phyloP scores from a whole-genome alignment of 2,329 filamentous ascomycete species.

The Scedosporium minutisporum region DNA sequence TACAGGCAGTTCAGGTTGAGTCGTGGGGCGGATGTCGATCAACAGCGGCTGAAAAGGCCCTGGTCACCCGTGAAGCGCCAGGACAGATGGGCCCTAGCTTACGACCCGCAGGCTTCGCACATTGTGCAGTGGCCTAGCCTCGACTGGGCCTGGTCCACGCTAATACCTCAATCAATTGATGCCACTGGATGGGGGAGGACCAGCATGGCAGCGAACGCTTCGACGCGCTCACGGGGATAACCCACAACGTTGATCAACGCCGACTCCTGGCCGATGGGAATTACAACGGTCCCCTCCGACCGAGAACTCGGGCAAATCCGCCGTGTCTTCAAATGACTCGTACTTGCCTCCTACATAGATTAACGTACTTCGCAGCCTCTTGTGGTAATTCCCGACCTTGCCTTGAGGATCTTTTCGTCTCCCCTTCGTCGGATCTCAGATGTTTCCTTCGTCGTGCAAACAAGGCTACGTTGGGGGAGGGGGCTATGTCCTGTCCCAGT shows the following conservation, averaged over 20 bases:
- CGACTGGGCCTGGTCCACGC: neutral
- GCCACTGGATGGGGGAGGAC: neutral
- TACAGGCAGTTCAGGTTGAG: too few relatives aligned
- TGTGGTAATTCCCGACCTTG: too few relatives aligned
- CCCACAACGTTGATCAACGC: neutral
- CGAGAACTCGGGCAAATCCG: neutral
- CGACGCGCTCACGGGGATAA: neutral
- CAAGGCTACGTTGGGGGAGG: too few relatives aligned
- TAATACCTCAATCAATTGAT: too few relatives aligned
- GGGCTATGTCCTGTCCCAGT: too few relatives aligned
- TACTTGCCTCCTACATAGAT: neutral
- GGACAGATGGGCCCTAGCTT: neutral
- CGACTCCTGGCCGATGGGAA: neutral
- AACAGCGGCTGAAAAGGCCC: conserved; percentile 4
- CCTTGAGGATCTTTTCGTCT: too few relatives aligned
- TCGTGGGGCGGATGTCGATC: neutral
- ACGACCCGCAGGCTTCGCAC: neutral
- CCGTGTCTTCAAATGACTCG: neutral
- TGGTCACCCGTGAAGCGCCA: neutral
- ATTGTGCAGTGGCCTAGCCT: neutral
- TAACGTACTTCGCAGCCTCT: too few relatives aligned
- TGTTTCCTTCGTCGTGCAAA: too few relatives aligned
- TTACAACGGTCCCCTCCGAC: neutral
- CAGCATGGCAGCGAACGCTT: neutral
- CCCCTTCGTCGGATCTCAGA: too few relatives aligned